These are phyloP conservation scores for Pleurotus giganteus DNA, from an alignment of 768 basidiomycete species.

Conservation along the genomic window DNA sequence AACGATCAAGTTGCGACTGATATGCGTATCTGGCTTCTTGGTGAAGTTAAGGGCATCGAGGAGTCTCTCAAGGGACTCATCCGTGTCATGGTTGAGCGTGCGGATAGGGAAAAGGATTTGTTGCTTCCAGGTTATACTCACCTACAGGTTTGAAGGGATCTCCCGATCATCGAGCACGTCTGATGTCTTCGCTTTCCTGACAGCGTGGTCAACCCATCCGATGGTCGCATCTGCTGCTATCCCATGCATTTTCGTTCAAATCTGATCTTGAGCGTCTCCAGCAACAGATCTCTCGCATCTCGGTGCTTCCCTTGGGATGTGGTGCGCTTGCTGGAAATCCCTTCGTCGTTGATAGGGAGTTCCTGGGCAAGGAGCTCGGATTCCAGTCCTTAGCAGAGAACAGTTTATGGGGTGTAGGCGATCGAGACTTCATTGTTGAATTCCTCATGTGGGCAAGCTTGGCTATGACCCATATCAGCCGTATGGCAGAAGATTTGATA, in stretches of 20 bases:
- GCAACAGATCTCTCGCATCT: constrained; percentile 85
- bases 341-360: constrained; percentile 90
- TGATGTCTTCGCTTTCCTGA: background rate
- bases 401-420: constrained; percentile 94
- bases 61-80: constrained; percentile 72
- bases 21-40: constrained; percentile 93
- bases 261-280: constrained; percentile 83
- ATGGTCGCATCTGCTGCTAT: constrained; percentile 96
- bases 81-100: constrained; percentile 86
- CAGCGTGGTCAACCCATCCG: constrained; percentile 98
- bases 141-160: constrained; percentile 67
- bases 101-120: constrained; percentile 89
- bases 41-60: constrained; percentile 69
- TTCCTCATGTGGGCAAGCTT: constrained; percentile 96
- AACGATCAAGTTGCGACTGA: constrained; percentile 99
- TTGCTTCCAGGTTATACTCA: constrained; percentile 97
- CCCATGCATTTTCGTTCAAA: constrained; percentile 92
- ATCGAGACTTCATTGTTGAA: constrained; percentile 96
- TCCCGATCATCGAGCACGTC: background rate
- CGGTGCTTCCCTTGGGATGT: constrained; percentile 89
- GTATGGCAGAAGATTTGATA: constrained; percentile 94
- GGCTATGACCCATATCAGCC: constrained; percentile 90
- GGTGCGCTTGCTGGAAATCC: constrained; percentile 97
- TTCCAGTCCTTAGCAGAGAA: constrained; percentile 91
- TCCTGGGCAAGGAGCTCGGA: constrained; percentile 86